phyloP scores from a whole-genome alignment of 495 filamentous ascomycete genomes.

The Hypoxylon intermedium region DNA sequence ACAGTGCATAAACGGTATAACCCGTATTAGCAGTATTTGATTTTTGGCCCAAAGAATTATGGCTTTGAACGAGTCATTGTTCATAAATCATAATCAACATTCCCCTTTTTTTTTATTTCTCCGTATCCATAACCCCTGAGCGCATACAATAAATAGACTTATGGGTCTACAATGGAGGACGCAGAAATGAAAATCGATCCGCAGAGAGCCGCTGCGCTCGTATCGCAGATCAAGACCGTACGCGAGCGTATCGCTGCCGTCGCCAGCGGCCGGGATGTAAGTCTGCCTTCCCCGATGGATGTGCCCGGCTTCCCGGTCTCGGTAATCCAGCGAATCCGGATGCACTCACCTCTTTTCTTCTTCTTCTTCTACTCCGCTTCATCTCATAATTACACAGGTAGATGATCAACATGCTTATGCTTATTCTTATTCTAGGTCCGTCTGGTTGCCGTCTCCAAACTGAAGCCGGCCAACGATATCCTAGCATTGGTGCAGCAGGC shows the following conservation, averaged over 20 bases:
- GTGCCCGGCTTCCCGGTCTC: neutral
- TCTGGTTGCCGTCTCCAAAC: constrained; percentile 91
- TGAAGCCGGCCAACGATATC: constrained; percentile 89
- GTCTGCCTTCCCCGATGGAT: constrained; percentile 25
- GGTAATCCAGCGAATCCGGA: neutral
- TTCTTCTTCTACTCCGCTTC: neutral
- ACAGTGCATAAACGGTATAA: constrained; percentile 35
- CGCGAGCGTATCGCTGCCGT: constrained; percentile 53
- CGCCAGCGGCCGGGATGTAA: constrained; percentile 55
- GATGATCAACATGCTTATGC: too few relatives aligned
- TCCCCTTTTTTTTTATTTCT: too few relatives aligned
- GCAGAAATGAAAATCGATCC: constrained; percentile 61
- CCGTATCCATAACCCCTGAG: too few relatives aligned
- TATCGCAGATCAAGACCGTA: constrained; percentile 56
- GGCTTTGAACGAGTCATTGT: neutral
- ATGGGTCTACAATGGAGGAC: constrained; percentile 45
- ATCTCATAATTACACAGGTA: neutral
- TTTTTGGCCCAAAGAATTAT: constrained; percentile 2
- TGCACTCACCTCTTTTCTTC: neutral
- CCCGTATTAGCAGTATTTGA: neutral
- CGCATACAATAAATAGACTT: too few relatives aligned
- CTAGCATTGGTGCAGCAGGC: constrained; percentile 72
- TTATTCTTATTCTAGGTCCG: constrained; percentile 67
- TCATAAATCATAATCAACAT: too few relatives aligned
- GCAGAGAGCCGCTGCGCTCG: constrained; percentile 55